These are phyloP conservation scores for Discostella pseudostelligera DNA, from an alignment of 108 stramenopile genomes.

Conservation along the genomic window DNA sequence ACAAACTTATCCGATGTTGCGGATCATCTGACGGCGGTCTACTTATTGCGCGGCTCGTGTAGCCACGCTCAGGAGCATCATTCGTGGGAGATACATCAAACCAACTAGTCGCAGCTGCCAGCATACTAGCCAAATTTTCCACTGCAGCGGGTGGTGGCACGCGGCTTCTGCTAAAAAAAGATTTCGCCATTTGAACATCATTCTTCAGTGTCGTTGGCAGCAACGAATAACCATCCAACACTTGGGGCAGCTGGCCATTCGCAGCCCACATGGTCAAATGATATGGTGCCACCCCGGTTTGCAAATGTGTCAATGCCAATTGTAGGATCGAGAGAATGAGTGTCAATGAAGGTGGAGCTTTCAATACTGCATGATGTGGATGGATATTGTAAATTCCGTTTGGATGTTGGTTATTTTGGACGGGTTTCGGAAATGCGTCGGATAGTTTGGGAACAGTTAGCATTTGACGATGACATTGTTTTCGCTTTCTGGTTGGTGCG, in stretches of 20 bases:
- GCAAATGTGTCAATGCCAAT: slow-evolving; percentile 47
- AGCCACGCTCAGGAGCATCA: background rate
- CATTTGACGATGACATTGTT: slow-evolving; percentile 10
- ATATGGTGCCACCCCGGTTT: slow-evolving; percentile 48
- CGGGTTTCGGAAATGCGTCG: background rate
- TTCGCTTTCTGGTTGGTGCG: slow-evolving; percentile 7
- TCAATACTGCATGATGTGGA: slow-evolving; percentile 52
- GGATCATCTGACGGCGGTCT: background rate
- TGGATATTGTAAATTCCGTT: slow-evolving; percentile 34
- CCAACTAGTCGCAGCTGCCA: slow-evolving; percentile 40
- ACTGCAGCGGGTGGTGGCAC: slow-evolving; percentile 29
- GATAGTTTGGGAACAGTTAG: slow-evolving; percentile 17
- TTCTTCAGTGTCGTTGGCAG: slow-evolving; percentile 41
- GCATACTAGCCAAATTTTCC: slow-evolving; percentile 22
- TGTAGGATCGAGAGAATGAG: slow-evolving; percentile 53
- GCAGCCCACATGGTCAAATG: slow-evolving; percentile 53
- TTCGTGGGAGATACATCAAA: slow-evolving; percentile 5
- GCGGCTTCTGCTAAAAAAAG: slow-evolving; percentile 39
- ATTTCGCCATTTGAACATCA: slow-evolving; percentile 29
- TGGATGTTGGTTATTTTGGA: slow-evolving; percentile 12
- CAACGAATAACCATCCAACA: slow-evolving; percentile 56
- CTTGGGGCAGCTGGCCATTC: slow-evolving; percentile 59
- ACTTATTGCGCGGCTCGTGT: background rate
- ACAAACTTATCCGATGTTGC: slow-evolving; percentile 22
- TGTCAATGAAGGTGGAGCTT: slow-evolving; percentile 49